Percentiles rank a stretch among this genome's conserved stretches.
These are phyloP conservation scores for Stygiomarasmius scandens DNA, from an alignment of 1,284 basidiomycete species.

Conservation along the genomic window DNA sequence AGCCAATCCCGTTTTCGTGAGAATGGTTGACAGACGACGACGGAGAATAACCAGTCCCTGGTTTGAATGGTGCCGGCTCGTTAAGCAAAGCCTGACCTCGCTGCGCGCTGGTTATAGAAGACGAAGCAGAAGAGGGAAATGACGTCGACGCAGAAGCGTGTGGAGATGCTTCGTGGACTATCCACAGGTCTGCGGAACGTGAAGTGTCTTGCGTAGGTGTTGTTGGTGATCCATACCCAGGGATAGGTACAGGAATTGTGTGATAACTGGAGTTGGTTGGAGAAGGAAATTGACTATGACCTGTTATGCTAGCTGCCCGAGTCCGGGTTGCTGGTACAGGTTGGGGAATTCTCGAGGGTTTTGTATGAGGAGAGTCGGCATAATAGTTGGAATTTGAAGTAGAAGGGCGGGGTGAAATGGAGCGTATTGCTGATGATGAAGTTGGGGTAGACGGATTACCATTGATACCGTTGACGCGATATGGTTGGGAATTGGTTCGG, in stretches of 20 bases:
- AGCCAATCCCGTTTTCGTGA: slow-evolving; percentile 19
- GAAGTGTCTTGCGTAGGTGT: slow-evolving; percentile 4
- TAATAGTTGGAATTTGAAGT: neutral
- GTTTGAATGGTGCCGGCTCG: no score
- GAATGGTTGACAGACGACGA: no score
- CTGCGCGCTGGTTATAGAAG: no score
- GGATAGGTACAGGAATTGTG: slow-evolving; percentile 10
- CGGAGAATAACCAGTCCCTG: no score
- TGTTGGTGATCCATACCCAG: slow-evolving; percentile 10
- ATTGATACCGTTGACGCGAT: slow-evolving; percentile 24
- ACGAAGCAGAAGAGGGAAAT: slow-evolving; percentile 35
- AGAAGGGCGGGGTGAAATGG: slow-evolving; percentile 37
- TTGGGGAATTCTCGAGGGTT: slow-evolving; percentile 53
- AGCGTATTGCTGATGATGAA: slow-evolving; percentile 36
- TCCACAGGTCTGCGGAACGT: slow-evolving; percentile 18
- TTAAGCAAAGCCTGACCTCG: no score
- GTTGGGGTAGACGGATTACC: slow-evolving; percentile 26
- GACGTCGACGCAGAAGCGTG: slow-evolving; percentile 23
- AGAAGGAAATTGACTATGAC: slow-evolving; percentile 26
- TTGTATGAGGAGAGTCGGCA: slow-evolving; percentile 16
- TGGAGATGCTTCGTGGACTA: slow-evolving; percentile 22
- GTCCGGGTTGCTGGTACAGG: slow-evolving; percentile 39
- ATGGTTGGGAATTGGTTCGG: slow-evolving; percentile 66
- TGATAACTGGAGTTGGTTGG: neutral
- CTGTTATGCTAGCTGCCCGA: slow-evolving; percentile 47